Conservation (phyloP, 2,329 filamentous ascomycete genomes). For the Ophidiomyces ophidiicola region DNA sequence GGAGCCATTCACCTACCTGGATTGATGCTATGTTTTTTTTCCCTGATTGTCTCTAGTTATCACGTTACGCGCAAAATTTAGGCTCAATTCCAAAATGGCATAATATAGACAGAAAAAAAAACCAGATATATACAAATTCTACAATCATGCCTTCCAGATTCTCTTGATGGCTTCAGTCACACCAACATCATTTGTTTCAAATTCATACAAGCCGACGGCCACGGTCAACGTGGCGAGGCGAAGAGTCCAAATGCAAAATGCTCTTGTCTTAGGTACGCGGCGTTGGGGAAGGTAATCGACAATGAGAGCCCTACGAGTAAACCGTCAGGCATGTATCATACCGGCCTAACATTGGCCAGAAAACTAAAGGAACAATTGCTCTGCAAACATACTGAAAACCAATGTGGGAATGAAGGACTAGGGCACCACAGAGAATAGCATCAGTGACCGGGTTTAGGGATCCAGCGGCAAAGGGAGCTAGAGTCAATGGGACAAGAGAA, state of each 20-base stretch:
- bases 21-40: too few species aligned
- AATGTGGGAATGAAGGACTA: constrained; percentile 89
- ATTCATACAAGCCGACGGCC: constrained; percentile 87
- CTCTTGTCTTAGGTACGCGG: constrained; percentile 55
- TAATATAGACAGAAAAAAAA: constrained; percentile 19
- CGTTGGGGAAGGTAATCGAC: constrained; percentile 78
- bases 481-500: constrained; percentile 70
- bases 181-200: constrained; percentile 97
- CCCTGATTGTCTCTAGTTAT: too few species aligned
- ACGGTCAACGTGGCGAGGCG: constrained; percentile 67
- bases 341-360: neutral
- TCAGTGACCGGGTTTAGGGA: constrained; percentile 82
- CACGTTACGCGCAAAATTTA: too few species aligned
- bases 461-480: constrained; percentile 84
- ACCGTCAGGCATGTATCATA: neutral
- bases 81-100: too few species aligned
- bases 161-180: constrained; percentile 79
- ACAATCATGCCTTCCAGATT: constrained; percentile 62
- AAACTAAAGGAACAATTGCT: neutral
- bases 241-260: constrained; percentile 62
- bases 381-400: constrained; percentile 61
- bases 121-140: constrained; percentile 18
- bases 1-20: neutral
- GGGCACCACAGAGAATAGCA: constrained; percentile 65
- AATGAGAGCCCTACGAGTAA: constrained; percentile 50